Evolutionary conservation across 2,329 filamentous ascomycete genomes (phyloP).

Genomic region (Biscogniauxia mediterranea): DNA sequence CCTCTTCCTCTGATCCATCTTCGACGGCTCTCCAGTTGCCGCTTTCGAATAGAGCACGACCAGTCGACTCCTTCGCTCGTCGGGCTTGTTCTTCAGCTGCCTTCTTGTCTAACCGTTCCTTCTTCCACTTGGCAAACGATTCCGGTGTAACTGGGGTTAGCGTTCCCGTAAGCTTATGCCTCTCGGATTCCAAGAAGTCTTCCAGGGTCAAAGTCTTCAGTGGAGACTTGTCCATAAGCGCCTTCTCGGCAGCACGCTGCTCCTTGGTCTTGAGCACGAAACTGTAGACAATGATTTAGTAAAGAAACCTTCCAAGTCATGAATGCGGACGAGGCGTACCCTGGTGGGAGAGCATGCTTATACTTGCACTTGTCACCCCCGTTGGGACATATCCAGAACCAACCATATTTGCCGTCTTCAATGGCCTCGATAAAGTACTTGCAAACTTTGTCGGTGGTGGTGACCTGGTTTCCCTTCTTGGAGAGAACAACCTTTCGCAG

Average conservation of each 20-base stretch:
- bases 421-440: slow-evolving; percentile 97
- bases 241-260: slow-evolving; percentile 92
- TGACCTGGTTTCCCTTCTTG: slow-evolving; percentile 96
- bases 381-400: slow-evolving; percentile 98
- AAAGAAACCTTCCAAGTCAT: neutral
- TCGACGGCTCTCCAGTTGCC: slow-evolving; percentile 80
- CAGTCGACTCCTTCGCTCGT: slow-evolving; percentile 92
- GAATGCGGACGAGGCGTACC: slow-evolving; percentile 56
- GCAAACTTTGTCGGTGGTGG: slow-evolving; percentile 97
- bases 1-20: slow-evolving; percentile 58
- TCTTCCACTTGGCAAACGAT: slow-evolving; percentile 95
- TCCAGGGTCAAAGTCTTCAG: slow-evolving; percentile 92
- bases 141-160: slow-evolving; percentile 93
- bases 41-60: slow-evolving; percentile 92
- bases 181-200: slow-evolving; percentile 94
- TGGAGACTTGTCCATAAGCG: slow-evolving; percentile 91
- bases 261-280: slow-evolving; percentile 98
- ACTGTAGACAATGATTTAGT: slow-evolving; percentile 45
- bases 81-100: slow-evolving; percentile 87
- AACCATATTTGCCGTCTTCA: slow-evolving; percentile 97
- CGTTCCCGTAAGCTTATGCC: slow-evolving; percentile 88
- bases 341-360: slow-evolving; percentile 89
- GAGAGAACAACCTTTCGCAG: slow-evolving; percentile 84
- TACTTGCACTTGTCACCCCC: slow-evolving; percentile 99
- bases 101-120: slow-evolving; percentile 92